Evolutionary conservation across 1,284 basidiomycete species (phyloP), one percentile per base, ranked within the genome.

Genomic region (Sanghuangporus weigelae): DNA sequence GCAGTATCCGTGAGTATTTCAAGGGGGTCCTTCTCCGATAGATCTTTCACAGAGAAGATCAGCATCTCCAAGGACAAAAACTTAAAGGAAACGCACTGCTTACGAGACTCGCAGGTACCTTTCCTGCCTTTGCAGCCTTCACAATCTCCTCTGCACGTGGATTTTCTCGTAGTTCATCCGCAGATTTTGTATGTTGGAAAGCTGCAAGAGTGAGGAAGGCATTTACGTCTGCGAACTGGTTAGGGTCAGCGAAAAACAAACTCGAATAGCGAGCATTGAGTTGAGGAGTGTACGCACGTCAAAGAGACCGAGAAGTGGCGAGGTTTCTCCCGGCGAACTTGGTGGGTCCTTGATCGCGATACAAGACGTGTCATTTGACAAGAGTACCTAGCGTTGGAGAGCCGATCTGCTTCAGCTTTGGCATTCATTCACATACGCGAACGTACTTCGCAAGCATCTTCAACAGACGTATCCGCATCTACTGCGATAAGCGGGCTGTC

Each of bases 11-110:
- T 79, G 7, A 92, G 72, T 35, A 77, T 78, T 62, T 88, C 80
- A 19, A 92, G 77, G 8, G 87, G 86, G 65, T 92, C 92, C 78
- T 92, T 92, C 73, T 90, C 87, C 8, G 90, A 92, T 49, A 92
- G 77, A 72, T 92, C 90, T 92, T 53, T 53, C 31, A n/a, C 38
- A 11, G 11, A 54, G 8, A 16, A 7, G 16, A 12, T 54, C 53
- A 54, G 53, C 8, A 19, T 26, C 12, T 51, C 21, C 21, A 51
- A 26, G 26, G 10, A 3, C 7, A 31, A 6, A 39, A 38, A 12
- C 21, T 50, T 19, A 62, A 11, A 6, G 16, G 59, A 23, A 48
- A 81, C 87, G 69, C 69, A 92, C 90, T 89, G 79, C 87, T 88
- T 59, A 92, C 87, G 59, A 92, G 83, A 56, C 81, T 76, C 14